Evolutionary conservation across 192 early-diverging fungal genomes (phyloP), one percentile per base, ranked within the genome.

Genomic region (Mortierella claussenii): DNA sequence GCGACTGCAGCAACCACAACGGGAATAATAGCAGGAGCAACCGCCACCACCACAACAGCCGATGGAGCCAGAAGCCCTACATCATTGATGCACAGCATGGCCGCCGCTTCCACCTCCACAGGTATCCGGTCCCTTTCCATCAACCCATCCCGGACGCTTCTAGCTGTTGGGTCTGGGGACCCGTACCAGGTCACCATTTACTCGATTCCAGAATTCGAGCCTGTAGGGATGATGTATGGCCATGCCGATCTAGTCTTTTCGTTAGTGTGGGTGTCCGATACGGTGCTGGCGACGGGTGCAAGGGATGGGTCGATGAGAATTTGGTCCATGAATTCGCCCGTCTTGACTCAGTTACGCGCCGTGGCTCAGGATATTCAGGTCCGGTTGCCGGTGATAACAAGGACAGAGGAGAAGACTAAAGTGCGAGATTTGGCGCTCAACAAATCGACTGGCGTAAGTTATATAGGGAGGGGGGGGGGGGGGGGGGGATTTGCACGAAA

Each of bases 231-330:
- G 13, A 82, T 92, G 53, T 80, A 76, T 31, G 88, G 87, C 21
- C 91, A 92, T 60, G 53, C 60, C 28, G 91, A 92, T 59, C 79
- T 91, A 48, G 89, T 90, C 4, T 92, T 92, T 66, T 75, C 87
- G 0, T 51, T 92, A 40, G 71, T 63, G 1, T 92, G 88, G 86
- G n/a, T 87, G 3, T 65, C 79, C 21, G 89, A 92, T 56, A 70
- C 69, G 10, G 78, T 69, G 1, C 68, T 92, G n/a, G 81, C 88
- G 17, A 86, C 86, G 9, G 90, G 91, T 2, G 82, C 86, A 5
- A 80, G 91, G 4, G 89, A 90, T 52, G 86, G 71, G 30, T 80
- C 82, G 7, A 65, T 85, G n/a, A 55, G 83, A 0, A 69, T 87
- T 4, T 89, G 88, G 89, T 68, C 80, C 30, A 65, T 87, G 31